These are phyloP conservation scores for Populus nigra DNA, from an alignment of 345 rosid species.

Conservation along the genomic window DNA sequence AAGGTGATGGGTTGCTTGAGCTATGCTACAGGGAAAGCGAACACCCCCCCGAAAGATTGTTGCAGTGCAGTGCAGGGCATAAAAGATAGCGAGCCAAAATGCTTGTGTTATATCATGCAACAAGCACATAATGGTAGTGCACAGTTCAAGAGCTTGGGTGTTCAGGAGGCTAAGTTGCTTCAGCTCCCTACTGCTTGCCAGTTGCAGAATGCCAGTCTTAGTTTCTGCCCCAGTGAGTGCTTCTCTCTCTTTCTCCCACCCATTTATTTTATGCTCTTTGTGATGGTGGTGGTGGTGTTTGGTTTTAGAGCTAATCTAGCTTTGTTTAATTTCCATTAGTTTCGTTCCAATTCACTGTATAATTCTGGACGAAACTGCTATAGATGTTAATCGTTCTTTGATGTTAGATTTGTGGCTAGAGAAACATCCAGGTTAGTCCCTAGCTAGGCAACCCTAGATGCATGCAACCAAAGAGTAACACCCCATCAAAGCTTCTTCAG, in stretches of 20 bases:
- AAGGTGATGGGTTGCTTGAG: slow-evolving; percentile 62
- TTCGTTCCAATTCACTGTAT: background rate
- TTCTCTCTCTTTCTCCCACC: background rate
- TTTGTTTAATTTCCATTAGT: background rate
- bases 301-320: background rate
- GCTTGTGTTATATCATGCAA: slow-evolving; percentile 72
- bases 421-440: background rate
- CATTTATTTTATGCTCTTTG: background rate
- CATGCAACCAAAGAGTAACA: background rate
- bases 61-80: slow-evolving; percentile 54
- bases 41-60: slow-evolving; percentile 56
- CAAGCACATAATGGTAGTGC: slow-evolving; percentile 52
- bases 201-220: slow-evolving; percentile 59
- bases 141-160: slow-evolving; percentile 55
- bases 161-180: slow-evolving; percentile 58
- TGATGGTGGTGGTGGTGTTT: background rate
- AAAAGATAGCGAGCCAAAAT: slow-evolving; percentile 61
- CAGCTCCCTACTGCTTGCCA: slow-evolving; percentile 82
- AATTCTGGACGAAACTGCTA: background rate
- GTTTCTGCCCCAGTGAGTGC: slow-evolving; percentile 63
- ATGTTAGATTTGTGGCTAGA: background rate
- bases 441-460: background rate
- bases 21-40: slow-evolving; percentile 60
- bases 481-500: background rate
- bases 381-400: background rate